A percentile compares a stretch with the other conserved stretches of the same genome.
Evolutionary conservation across 140 eudicot species (phyloP).

Genomic region (Ambrosia hybrid): DNA sequence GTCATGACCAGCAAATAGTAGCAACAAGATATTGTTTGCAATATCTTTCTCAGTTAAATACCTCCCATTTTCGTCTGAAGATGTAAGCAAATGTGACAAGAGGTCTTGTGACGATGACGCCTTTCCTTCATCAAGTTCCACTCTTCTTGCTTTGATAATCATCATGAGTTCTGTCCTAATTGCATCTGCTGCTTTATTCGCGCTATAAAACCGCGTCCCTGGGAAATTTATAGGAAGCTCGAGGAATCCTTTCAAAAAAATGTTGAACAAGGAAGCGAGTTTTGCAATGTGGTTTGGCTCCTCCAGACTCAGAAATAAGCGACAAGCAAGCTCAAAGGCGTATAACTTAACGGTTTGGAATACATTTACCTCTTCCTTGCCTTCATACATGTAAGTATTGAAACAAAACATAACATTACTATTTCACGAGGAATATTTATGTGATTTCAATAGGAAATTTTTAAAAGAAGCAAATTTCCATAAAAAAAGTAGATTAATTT

Average conservation of each 20-base stretch:
- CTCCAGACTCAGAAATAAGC: slow-evolving; percentile 55
- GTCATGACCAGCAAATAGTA: slow-evolving; percentile 72
- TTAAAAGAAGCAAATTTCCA: not conserved
- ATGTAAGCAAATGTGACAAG: slow-evolving; percentile 50
- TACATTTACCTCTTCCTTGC: slow-evolving; percentile 54
- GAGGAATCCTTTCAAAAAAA: slow-evolving; percentile 56
- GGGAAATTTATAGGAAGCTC: slow-evolving; percentile 56
- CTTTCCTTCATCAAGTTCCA: slow-evolving; percentile 32
- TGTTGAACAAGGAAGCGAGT: slow-evolving; percentile 50
- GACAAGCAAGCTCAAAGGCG: slow-evolving; percentile 70
- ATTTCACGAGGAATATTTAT: not conserved
- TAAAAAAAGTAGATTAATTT: not conserved
- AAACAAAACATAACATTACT: not conserved
- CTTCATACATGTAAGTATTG: slow-evolving; percentile 21
- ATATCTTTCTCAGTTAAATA: slow-evolving; percentile 52
- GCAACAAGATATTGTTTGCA: slow-evolving; percentile 50
- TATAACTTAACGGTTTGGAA: slow-evolving; percentile 45
- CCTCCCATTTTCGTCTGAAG: slow-evolving; percentile 52
- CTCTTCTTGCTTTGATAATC: slow-evolving; percentile 44
- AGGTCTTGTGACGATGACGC: slow-evolving; percentile 57
- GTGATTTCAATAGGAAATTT: not conserved
- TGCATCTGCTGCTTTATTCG: slow-evolving; percentile 27
- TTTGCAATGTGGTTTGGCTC: slow-evolving; percentile 41
- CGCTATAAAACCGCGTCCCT: slow-evolving; percentile 47
- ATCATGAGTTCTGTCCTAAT: slow-evolving; percentile 36